A percentile compares a stretch with the other conserved stretches of the same genome.
phyloP scores from a whole-genome alignment of 805 yeast genomes.

The Sugiyamaella americana region DNA sequence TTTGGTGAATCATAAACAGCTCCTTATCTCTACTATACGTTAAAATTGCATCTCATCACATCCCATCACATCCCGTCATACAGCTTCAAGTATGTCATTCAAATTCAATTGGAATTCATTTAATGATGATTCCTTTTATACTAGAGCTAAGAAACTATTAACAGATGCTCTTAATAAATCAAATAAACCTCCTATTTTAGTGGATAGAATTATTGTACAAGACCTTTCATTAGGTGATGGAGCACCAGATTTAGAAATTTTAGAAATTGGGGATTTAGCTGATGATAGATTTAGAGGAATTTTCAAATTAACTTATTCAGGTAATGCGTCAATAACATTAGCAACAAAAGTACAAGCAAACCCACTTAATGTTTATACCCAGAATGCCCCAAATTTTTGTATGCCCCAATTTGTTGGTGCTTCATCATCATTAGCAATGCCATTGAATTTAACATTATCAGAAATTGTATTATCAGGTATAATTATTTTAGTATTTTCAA shows the following conservation, averaged over 20 bases:
- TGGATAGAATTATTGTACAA: constrained; percentile 49
- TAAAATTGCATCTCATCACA: too few relatives aligned
- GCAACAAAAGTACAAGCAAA: constrained; percentile 79
- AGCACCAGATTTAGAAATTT: constrained; percentile 69
- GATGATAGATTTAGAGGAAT: constrained; percentile 49
- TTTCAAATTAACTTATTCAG: constrained; percentile 63
- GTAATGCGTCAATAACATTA: constrained; percentile 66
- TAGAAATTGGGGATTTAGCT: constrained; percentile 71
- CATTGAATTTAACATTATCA: constrained; percentile 67
- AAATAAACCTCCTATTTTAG: constrained; percentile 32
- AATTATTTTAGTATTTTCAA: constrained; percentile 75
- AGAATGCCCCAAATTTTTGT: constrained; percentile 45
- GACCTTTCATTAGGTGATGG: constrained; percentile 65
- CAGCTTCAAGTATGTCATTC: constrained; percentile 51
- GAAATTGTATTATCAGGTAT: constrained; percentile 72
- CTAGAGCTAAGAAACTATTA: constrained; percentile 45
- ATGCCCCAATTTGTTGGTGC: constrained; percentile 64
- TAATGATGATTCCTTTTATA: constrained; percentile 56
- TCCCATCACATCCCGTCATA: too few relatives aligned
- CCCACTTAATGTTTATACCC: constrained; percentile 60
- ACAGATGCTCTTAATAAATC: constrained; percentile 32
- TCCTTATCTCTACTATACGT: too few relatives aligned
- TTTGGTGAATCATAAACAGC: too few relatives aligned
- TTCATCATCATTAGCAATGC: constrained; percentile 64
- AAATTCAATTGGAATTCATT: constrained; percentile 75